These are phyloP conservation scores for Paspalum vaginatum DNA, from an alignment of 176 grass and related monocot genomes.

Conservation along the genomic window DNA sequence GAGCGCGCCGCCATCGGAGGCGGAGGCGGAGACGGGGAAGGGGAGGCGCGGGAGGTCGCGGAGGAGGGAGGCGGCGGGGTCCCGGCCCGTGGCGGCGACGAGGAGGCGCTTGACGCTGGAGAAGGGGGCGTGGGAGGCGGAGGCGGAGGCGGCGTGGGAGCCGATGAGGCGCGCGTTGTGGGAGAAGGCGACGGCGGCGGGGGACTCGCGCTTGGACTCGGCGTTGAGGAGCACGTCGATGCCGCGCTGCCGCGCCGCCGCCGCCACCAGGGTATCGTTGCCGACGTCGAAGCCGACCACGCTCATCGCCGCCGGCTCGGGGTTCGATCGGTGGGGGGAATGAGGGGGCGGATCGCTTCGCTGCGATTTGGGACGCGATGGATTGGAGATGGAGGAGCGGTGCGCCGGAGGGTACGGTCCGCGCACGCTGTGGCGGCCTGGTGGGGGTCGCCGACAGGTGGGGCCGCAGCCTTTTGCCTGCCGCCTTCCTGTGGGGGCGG, in stretches of 20 bases:
- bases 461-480: background rate
- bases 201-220: slow-evolving; percentile 85
- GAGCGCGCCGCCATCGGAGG: background rate
- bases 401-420: slow-evolving; percentile 36
- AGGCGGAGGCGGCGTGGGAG: slow-evolving; percentile 53
- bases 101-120: slow-evolving; percentile 80
- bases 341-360: background rate
- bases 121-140: slow-evolving; percentile 61
- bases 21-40: slow-evolving; percentile 38
- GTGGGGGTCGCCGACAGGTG: slow-evolving; percentile 24
- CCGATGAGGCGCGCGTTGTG: slow-evolving; percentile 67
- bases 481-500: background rate
- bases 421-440: slow-evolving; percentile 30
- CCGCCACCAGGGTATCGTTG: slow-evolving; percentile 82
- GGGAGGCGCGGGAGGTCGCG: slow-evolving; percentile 51
- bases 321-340: slow-evolving; percentile 31
- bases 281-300: slow-evolving; percentile 87
- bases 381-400: slow-evolving; percentile 1
- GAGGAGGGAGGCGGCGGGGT: slow-evolving; percentile 13
- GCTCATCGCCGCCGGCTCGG: slow-evolving; percentile 53
- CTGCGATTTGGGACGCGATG: slow-evolving; percentile 17
- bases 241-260: slow-evolving; percentile 64
- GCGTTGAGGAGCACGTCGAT: slow-evolving; percentile 84
- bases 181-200: slow-evolving; percentile 77
- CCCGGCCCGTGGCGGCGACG: slow-evolving; percentile 39